These are phyloP conservation scores for Cytospora piceae DNA, from an alignment of 2,329 filamentous ascomycete genomes.

Conservation along the genomic window DNA sequence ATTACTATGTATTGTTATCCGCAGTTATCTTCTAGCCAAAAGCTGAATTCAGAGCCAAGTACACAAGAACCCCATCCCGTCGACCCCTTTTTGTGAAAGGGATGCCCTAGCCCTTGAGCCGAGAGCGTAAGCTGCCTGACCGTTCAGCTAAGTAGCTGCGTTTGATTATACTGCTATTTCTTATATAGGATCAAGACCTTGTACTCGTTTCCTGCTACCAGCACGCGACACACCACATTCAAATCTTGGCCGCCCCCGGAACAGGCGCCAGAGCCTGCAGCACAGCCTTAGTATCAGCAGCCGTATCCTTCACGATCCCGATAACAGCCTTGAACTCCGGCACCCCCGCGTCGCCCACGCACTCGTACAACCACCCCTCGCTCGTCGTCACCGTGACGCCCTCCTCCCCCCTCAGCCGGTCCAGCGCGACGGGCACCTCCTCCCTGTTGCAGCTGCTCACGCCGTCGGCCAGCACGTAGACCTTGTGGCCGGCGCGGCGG, in stretches of 20 bases:
- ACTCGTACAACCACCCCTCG: slow-evolving; percentile 89
- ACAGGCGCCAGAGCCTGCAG: slow-evolving; percentile 66
- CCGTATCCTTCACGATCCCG: slow-evolving; percentile 76
- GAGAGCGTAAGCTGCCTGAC: too few relatives aligned
- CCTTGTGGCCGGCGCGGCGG: slow-evolving; percentile 71
- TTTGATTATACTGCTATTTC: too few relatives aligned
- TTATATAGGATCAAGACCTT: too few relatives aligned
- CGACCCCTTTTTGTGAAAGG: too few relatives aligned
- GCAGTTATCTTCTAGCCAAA: too few relatives aligned
- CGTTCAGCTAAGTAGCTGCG: too few relatives aligned
- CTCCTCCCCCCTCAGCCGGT: slow-evolving; percentile 74
- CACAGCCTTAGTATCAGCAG: slow-evolving; percentile 69
- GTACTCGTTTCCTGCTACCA: neutral
- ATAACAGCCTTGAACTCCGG: slow-evolving; percentile 75
- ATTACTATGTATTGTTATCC: too few relatives aligned
- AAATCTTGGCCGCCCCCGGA: slow-evolving; percentile 53
- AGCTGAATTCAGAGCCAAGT: too few relatives aligned
- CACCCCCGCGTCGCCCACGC: slow-evolving; percentile 78
- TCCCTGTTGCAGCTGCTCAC: slow-evolving; percentile 85
- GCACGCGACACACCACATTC: slow-evolving; percentile 4
- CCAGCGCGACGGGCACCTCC: slow-evolving; percentile 80
- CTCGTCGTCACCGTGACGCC: slow-evolving; percentile 76
- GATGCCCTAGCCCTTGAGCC: too few relatives aligned
- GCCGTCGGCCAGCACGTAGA: slow-evolving; percentile 87
- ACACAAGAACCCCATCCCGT: too few relatives aligned